phyloP scores from a whole-genome alignment of 208 protist genomes.

The Trichomonas gallinae region DNA sequence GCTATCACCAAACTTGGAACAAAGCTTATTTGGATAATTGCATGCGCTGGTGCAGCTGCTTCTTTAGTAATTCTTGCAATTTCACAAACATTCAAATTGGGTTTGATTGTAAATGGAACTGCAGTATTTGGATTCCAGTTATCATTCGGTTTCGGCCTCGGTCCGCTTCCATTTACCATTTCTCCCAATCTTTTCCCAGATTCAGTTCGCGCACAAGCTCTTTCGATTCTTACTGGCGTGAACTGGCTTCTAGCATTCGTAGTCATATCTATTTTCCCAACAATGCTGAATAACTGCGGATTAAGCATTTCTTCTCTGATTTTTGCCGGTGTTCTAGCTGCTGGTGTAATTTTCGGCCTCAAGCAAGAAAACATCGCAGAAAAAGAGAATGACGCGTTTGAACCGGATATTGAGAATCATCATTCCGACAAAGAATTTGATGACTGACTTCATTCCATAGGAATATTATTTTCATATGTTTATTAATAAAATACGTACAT shows the following conservation, averaged over 20 bases:
- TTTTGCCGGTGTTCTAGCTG: neutral
- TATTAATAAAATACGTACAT: too few species aligned
- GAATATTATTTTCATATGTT: too few species aligned
- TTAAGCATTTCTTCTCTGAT: neutral
- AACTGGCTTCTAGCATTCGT: neutral
- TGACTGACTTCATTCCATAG: neutral
- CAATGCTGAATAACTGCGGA: neutral
- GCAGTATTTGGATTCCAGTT: neutral
- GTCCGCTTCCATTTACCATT: neutral
- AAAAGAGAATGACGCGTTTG: neutral
- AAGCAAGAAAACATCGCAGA: neutral
- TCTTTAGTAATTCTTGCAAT: neutral
- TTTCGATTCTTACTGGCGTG: neutral
- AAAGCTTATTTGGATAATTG: neutral
- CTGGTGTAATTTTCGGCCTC: neutral
- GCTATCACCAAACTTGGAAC: neutral
- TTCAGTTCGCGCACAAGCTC: neutral
- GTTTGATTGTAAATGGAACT: neutral
- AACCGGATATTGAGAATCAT: neutral
- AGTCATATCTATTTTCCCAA: neutral
- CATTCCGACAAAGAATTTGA: neutral
- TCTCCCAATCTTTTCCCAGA: neutral
- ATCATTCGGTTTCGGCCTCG: neutral
- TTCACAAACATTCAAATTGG: neutral
- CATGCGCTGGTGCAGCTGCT: neutral